Percentiles rank a stretch among this genome's conserved stretches.
Evolutionary conservation across 768 basidiomycete species (phyloP).

Genomic region (Leccinum variicolor): DNA sequence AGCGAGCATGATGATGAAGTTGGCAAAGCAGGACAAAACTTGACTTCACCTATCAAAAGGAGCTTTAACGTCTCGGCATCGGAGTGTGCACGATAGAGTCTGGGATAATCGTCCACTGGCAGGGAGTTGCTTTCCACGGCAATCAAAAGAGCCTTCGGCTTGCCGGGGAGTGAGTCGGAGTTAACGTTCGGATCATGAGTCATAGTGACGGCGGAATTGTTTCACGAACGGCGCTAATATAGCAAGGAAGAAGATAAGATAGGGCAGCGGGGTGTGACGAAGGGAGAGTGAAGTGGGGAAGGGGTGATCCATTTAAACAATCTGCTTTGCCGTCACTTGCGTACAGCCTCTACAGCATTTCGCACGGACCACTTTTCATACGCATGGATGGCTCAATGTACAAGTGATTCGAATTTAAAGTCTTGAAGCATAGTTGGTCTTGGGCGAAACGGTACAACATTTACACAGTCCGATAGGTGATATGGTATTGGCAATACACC

Average conservation of each 20-base stretch:
- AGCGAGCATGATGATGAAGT: too few species aligned
- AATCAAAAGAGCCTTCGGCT: slow-evolving; percentile 22
- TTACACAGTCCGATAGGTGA: neutral
- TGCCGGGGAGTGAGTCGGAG: neutral
- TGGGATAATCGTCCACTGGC: neutral
- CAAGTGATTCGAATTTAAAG: neutral
- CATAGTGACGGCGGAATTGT: slow-evolving; percentile 4
- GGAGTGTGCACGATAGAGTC: slow-evolving; percentile 11
- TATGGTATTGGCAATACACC: slow-evolving; percentile 1
- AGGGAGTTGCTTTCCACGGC: slow-evolving; percentile 11
- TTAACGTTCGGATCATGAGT: neutral
- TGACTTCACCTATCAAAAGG: slow-evolving; percentile 23
- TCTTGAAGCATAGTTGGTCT: neutral
- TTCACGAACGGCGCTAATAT: neutral
- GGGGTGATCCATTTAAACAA: neutral
- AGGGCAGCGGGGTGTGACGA: neutral
- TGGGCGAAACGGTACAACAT: neutral
- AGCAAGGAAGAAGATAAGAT: slow-evolving; percentile 13
- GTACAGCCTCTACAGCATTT: slow-evolving; percentile 13
- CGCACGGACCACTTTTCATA: neutral
- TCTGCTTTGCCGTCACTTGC: neutral
- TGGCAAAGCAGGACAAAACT: neutral
- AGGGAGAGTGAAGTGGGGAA: neutral
- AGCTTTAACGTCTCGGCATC: slow-evolving; percentile 13
- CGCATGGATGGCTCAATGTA: neutral